Base-by-base conservation (phyloP, 805 yeast species). In the Candida silvicultrix region DNA sequence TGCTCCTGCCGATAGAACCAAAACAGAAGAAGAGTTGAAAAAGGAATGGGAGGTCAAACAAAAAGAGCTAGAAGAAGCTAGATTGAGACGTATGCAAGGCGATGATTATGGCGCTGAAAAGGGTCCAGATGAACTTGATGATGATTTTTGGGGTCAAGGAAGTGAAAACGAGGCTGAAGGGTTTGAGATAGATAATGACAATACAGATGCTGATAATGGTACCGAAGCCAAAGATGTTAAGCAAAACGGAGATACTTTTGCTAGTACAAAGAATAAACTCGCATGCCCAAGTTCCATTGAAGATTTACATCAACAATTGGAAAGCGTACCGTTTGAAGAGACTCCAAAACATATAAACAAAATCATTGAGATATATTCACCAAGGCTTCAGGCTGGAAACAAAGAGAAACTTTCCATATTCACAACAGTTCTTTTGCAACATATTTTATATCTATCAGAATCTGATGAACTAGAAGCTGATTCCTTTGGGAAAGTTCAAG, bases 361-460 rank as follows among this genome's bases (percentile, higher is more conserved):
- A 46, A 74, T 89, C 38, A 65, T 86, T 46, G 73, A 73, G 43
- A 60, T 70, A 0, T 80, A 83, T 63, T 88, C 85, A 51, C 96
- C 97, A 14, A 80, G 83, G 50, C 70, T 86, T 44, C 89, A 86
- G 3, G 77, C 72, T 45, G 97, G 96, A 3, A 89, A 92, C 63
- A 89, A 87, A 59, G 85, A 81, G 49, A 82, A 77, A 56, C 66
- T 86, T 52, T 85, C 83, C 21, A 59, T 53, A 3, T 84, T 90
- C 57, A 75, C 85, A 1, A 72, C 76, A 3, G 75, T 86, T 10
- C 54, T 89, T 14, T 70, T 86, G 49, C 77, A 81, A 52, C 89
- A 86, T 56, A 65, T 79, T 11, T 61, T 86, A 38, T 67, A 71
- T 47, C 58, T 81, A 29, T 65, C 79, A 1, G 73, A 74, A 45